Conservation (phyloP, 2,329 filamentous ascomycete genomes). For the Sclerotinia trifoliorum region DNA sequence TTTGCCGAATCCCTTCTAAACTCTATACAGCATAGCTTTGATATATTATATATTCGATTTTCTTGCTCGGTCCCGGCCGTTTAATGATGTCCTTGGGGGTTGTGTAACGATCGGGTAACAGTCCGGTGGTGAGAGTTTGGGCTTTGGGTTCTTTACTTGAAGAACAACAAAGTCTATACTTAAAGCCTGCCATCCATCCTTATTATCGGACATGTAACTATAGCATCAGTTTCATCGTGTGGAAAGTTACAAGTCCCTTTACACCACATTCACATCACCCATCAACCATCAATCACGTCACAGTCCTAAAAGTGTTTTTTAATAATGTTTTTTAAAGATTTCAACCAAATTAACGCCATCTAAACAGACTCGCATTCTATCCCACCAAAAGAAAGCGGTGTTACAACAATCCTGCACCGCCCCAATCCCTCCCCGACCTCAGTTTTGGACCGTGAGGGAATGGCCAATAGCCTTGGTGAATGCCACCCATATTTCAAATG, state of each 20-base stretch:
- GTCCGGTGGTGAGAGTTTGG: neutral
- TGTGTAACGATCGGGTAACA: neutral
- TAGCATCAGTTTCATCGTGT: neutral
- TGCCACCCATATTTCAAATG: constrained; percentile 5
- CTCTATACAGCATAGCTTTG: neutral
- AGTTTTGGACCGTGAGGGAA: neutral
- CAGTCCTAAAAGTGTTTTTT: neutral
- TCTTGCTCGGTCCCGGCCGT: neutral
- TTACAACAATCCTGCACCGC: constrained; percentile 17
- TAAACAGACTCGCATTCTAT: constrained; percentile 36
- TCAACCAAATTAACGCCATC: constrained; percentile 29
- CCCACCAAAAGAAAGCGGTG: constrained; percentile 23
- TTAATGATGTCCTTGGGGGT: neutral
- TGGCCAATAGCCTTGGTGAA: neutral
- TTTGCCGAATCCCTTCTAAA: neutral
- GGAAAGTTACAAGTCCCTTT: neutral
- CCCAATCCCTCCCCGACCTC: constrained; percentile 24
- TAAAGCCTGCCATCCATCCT: no score
- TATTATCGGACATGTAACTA: neutral
- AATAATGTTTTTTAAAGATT: constrained; percentile 8
- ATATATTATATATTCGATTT: neutral
- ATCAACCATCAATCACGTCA: neutral
- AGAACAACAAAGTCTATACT: no score
- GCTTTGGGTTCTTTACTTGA: no score
- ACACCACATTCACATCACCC: neutral